Conservation (phyloP, 192 early-diverging fungal species). For the Dispira simplex region DNA sequence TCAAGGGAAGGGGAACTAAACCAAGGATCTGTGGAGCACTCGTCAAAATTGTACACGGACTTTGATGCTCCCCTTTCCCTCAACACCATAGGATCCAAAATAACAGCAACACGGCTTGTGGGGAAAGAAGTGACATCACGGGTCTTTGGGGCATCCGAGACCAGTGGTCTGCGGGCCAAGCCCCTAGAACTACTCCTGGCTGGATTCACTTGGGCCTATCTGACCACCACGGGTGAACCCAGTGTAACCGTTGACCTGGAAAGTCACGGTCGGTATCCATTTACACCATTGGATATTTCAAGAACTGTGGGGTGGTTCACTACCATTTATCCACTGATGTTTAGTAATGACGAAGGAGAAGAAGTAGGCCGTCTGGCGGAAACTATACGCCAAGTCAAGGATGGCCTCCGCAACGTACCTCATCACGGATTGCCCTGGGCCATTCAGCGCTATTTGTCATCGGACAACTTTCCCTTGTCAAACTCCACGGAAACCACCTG, state of each 20-base stretch:
- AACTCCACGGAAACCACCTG: not conserved
- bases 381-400: slow-evolving; percentile 1
- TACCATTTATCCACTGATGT: slow-evolving; percentile 6
- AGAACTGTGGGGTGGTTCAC: slow-evolving; percentile 20
- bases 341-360: not conserved
- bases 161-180: not conserved
- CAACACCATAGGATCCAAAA: no score
- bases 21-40: no score
- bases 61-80: no score
- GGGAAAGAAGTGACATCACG: no score
- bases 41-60: no score
- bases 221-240: not conserved
- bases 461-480: not conserved
- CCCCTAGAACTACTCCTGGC: slow-evolving; percentile 1
- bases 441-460: not conserved
- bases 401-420: not conserved
- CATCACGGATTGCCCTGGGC: not conserved
- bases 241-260: slow-evolving; percentile 1
- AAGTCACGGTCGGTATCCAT: slow-evolving; percentile 11
- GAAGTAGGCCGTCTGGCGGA: no score
- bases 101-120: no score
- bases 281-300: not conserved
- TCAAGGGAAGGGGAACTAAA: no score
- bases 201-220: not conserved
- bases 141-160: no score